These are phyloP conservation scores for Aspergillus ustus DNA, from an alignment of 2,329 filamentous ascomycete species.

Conservation along the genomic window DNA sequence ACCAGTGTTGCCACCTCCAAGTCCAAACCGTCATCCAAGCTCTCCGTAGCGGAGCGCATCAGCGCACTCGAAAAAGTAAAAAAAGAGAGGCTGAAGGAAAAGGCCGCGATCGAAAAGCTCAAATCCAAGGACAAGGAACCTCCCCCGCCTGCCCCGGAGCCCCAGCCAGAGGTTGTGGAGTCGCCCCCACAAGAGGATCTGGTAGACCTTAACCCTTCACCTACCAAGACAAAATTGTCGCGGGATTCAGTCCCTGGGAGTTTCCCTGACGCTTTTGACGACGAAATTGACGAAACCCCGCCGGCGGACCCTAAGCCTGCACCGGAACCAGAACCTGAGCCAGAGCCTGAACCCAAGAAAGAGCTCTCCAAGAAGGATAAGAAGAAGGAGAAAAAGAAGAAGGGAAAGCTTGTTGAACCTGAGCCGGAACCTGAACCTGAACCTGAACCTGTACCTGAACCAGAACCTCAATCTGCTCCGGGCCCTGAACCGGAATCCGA, in stretches of 20 bases:
- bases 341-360: conserved; percentile 35
- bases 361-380: conserved; percentile 29
- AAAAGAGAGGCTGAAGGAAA: conserved; percentile 45
- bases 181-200: conserved; percentile 23
- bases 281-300: conserved; percentile 42
- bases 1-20: conserved; percentile 38
- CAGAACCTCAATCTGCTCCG: background rate
- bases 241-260: conserved; percentile 59
- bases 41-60: conserved; percentile 59
- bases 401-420: conserved; percentile 18
- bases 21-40: conserved; percentile 46
- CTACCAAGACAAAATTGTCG: conserved; percentile 38
- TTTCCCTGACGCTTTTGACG: conserved; percentile 59
- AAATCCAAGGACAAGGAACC: conserved; percentile 28
- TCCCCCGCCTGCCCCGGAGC: conserved; percentile 17
- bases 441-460: conserved; percentile 30
- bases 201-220: conserved; percentile 24
- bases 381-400: conserved; percentile 24
- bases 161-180: conserved; percentile 9
- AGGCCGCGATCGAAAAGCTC: conserved; percentile 29
- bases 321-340: conserved; percentile 28
- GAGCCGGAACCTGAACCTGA: conserved; percentile 13
- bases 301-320: conserved; percentile 21
- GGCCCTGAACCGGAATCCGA: background rate
- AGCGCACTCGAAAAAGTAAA: conserved; percentile 50